phyloP scores from a whole-genome alignment of 1,284 basidiomycete genomes.

The Rhodotorula sp. region DNA sequence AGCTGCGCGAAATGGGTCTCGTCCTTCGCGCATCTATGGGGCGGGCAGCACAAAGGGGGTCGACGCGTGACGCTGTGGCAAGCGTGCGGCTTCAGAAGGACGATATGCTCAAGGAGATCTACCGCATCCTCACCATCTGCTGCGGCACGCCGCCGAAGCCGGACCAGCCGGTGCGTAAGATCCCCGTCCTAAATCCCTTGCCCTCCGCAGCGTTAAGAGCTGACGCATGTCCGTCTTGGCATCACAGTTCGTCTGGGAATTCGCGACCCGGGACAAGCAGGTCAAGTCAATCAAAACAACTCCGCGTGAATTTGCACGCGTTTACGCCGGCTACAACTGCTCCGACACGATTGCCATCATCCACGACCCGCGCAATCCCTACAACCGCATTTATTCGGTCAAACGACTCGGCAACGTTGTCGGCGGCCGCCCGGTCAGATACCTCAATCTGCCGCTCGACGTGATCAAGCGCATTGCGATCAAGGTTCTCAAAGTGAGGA shows the following conservation, averaged over 20 bases:
- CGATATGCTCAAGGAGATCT: slow-evolving; percentile 65
- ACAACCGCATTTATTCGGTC: slow-evolving; percentile 81
- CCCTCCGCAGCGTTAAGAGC: not conserved
- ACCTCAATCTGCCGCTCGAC: slow-evolving; percentile 83
- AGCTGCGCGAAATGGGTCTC: slow-evolving; percentile 85
- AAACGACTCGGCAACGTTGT: slow-evolving; percentile 90
- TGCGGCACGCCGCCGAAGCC: slow-evolving; percentile 73
- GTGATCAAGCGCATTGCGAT: slow-evolving; percentile 77
- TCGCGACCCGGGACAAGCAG: slow-evolving; percentile 74
- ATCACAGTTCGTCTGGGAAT: slow-evolving; percentile 71
- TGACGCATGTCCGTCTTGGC: too few relatives aligned
- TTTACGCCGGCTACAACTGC: slow-evolving; percentile 47
- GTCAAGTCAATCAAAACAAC: slow-evolving; percentile 72
- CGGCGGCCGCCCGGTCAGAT: slow-evolving; percentile 70
- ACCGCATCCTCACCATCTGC: slow-evolving; percentile 71
- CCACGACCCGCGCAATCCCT: slow-evolving; percentile 86
- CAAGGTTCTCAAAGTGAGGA: slow-evolving; percentile 43
- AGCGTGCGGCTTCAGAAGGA: slow-evolving; percentile 46
- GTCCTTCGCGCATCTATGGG: slow-evolving; percentile 61
- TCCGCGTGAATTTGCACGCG: slow-evolving; percentile 65
- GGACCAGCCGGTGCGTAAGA: slow-evolving; percentile 53
- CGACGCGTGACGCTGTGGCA: slow-evolving; percentile 33
- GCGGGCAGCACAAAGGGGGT: not conserved
- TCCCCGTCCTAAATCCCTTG: not conserved
- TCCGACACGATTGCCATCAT: slow-evolving; percentile 82